Percentiles rank a stretch among this genome's conserved stretches.
These are phyloP conservation scores for Blastocystis sp. DNA, from an alignment of 352 stramenopile species.

Conservation along the genomic window DNA sequence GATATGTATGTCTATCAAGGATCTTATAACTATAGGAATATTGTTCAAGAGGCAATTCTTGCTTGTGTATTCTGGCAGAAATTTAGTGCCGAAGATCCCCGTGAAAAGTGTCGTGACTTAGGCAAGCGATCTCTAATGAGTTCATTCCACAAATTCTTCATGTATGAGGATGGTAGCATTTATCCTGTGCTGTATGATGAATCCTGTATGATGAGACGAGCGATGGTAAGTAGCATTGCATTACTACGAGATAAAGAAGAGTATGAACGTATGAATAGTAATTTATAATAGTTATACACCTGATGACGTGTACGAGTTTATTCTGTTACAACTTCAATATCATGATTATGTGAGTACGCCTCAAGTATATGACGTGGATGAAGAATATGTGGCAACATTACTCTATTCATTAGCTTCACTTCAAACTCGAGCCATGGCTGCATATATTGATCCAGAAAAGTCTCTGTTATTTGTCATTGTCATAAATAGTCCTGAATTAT, in stretches of 20 bases:
- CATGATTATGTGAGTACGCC: slow-evolving; percentile 10
- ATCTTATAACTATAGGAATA: not conserved
- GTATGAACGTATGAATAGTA: not conserved
- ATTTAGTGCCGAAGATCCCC: not conserved
- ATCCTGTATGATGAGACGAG: not conserved
- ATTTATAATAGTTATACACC: not conserved
- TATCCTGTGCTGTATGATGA: slow-evolving; percentile 17
- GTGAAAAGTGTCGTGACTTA: not conserved
- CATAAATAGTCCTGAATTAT: not conserved
- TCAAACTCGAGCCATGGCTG: not conserved
- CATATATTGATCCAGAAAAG: not conserved
- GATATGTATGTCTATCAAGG: not conserved
- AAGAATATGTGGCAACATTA: slow-evolving; percentile 4
- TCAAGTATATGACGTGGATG: not conserved
- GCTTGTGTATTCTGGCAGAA: not conserved
- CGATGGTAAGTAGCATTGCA: slow-evolving; percentile 3
- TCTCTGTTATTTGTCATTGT: not conserved
- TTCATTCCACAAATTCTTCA: not conserved
- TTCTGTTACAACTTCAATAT: not conserved
- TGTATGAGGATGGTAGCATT: not conserved
- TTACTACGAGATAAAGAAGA: slow-evolving; percentile 15
- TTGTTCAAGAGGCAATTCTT: not conserved
- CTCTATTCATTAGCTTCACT: slow-evolving; percentile 3
- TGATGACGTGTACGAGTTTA: not conserved
- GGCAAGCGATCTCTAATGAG: not conserved